These are phyloP conservation scores for Amesomyces nigricolor DNA, from an alignment of 2,329 filamentous ascomycete species.

Conservation along the genomic window DNA sequence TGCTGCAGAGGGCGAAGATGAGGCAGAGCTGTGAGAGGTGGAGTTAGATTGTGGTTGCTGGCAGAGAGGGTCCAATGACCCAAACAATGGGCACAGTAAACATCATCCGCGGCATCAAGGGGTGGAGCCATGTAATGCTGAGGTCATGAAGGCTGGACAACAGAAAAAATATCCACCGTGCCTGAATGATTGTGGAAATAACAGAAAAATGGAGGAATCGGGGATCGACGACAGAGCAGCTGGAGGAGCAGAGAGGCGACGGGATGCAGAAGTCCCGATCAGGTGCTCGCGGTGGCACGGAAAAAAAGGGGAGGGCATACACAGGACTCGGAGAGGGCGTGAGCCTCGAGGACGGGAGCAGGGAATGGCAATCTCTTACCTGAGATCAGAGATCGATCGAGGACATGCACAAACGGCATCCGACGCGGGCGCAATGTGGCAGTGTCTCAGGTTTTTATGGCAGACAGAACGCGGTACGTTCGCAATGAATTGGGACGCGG, in stretches of 20 bases:
- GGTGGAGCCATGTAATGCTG: neutral
- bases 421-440: slow-evolving; percentile 9
- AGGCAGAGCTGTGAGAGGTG: neutral
- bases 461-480: slow-evolving; percentile 3
- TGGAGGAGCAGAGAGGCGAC: no score
- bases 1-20: neutral
- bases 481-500: neutral
- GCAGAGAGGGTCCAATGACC: neutral
- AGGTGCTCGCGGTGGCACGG: neutral
- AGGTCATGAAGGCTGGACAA: no score
- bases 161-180: no score
- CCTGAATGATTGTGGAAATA: no score
- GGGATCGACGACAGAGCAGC: no score
- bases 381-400: neutral
- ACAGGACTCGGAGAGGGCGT: no score
- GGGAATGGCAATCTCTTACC: slow-evolving; percentile 5
- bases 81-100: neutral
- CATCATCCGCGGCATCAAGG: neutral
- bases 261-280: no score
- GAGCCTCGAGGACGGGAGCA: no score
- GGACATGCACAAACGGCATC: slow-evolving; percentile 1
- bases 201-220: no score
- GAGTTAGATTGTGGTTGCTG: neutral
- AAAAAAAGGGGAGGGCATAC: neutral
- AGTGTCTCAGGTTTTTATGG: slow-evolving; percentile 12